These are phyloP conservation scores for Protomyces macrosporus DNA, from an alignment of 1,139 yeast species.

Conservation along the genomic window DNA sequence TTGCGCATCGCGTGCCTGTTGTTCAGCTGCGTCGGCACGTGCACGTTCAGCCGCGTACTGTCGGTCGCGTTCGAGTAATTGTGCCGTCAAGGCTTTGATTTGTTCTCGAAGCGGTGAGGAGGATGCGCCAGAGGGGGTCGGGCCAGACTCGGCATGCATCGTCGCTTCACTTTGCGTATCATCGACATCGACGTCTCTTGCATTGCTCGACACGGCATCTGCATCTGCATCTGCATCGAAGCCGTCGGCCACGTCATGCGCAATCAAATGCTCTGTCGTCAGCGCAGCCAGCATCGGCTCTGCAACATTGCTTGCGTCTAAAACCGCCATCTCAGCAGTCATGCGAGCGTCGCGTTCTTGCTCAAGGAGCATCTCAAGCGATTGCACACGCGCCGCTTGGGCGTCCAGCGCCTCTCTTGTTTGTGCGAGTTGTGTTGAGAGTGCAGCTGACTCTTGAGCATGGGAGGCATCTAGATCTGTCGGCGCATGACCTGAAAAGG, in stretches of 20 bases:
- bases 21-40: neutral
- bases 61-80: slow-evolving; percentile 4
- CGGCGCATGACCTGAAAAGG: neutral
- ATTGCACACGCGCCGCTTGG: slow-evolving; percentile 8
- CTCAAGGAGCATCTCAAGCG: slow-evolving; percentile 3
- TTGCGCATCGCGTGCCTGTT: neutral
- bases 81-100: slow-evolving; percentile 1
- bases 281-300: neutral
- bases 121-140: no score
- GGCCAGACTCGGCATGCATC: neutral
- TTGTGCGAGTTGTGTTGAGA: slow-evolving; percentile 7
- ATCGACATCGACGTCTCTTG: neutral
- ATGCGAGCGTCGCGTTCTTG: slow-evolving; percentile 17
- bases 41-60: neutral
- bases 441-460: slow-evolving; percentile 1
- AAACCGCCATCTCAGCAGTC: neutral
- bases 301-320: neutral
- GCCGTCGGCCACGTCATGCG: neutral
- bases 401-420: slow-evolving; percentile 9
- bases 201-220: neutral
- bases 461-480: neutral
- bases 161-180: neutral
- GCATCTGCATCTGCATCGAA: neutral
- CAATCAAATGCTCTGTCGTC: neutral
- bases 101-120: neutral